Percentiles rank a stretch among this genome's conserved stretches.
Evolutionary conservation across 208 protist genomes (phyloP).

Genomic region (Trypanosoma cruzi): DNA sequence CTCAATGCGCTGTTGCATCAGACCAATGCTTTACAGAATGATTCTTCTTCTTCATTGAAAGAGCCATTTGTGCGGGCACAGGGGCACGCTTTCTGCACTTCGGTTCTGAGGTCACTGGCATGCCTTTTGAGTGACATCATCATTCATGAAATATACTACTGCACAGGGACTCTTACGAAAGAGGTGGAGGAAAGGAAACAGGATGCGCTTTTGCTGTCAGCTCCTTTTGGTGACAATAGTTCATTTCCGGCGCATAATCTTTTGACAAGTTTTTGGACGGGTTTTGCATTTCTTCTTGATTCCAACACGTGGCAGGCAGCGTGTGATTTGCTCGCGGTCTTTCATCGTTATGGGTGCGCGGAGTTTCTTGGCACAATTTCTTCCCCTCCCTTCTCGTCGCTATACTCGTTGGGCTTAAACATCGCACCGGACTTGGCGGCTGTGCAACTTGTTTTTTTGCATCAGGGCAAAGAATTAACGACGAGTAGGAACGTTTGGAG

Average conservation of each 20-base stretch:
- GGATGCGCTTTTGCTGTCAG: constrained; percentile 10
- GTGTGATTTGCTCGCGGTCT: constrained; percentile 29
- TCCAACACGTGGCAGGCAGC: constrained; percentile 16
- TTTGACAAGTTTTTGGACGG: constrained; percentile 24
- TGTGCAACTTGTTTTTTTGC: constrained; percentile 27
- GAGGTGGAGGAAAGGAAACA: constrained; percentile 10
- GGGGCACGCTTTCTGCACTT: constrained; percentile 3
- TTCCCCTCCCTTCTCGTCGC: background rate
- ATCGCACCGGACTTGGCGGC: constrained; percentile 18
- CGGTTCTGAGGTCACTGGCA: constrained; percentile 17
- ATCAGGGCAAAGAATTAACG: constrained; percentile 14
- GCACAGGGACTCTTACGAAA: background rate
- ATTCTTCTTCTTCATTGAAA: background rate
- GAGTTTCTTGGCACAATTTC: constrained; percentile 19
- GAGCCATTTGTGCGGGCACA: background rate
- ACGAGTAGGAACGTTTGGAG: background rate
- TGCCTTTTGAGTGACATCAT: constrained; percentile 30
- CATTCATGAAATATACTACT: constrained; percentile 29
- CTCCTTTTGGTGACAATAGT: constrained; percentile 23
- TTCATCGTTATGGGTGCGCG: constrained; percentile 28
- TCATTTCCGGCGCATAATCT: constrained; percentile 26
- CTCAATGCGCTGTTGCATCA: background rate
- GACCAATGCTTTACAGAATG: background rate
- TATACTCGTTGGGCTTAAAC: background rate
- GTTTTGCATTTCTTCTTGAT: constrained; percentile 27